Conservation (phyloP, 345 rosid species). For the Brassica juncea region DNA sequence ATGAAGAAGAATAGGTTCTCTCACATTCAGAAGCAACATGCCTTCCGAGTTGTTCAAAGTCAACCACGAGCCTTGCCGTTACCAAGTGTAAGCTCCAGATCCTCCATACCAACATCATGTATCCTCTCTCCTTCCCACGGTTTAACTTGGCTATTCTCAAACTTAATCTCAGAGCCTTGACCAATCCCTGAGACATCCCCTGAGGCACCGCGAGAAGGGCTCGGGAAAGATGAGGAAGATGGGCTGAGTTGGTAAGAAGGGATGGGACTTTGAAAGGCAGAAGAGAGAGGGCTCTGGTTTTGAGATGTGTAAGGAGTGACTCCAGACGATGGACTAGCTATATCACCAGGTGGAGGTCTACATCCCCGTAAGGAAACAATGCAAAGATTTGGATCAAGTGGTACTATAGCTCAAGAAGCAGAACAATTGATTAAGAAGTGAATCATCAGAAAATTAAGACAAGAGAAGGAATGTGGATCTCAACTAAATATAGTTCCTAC, state of each 20-base stretch:
- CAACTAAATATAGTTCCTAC: too few relatives aligned
- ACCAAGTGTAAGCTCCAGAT: constrained; percentile 96
- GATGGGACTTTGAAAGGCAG: constrained; percentile 86
- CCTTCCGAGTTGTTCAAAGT: neutral
- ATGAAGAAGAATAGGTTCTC: constrained; percentile 11
- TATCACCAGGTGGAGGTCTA: constrained; percentile 61
- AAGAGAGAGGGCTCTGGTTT: constrained; percentile 84
- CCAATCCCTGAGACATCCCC: constrained; percentile 59
- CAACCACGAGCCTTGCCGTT: constrained; percentile 66
- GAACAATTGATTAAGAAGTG: too few relatives aligned
- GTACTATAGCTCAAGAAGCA: too few relatives aligned
- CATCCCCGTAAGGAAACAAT: constrained; percentile 43
- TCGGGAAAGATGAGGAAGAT: constrained; percentile 82
- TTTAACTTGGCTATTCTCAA: constrained; percentile 74
- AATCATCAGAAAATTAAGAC: too few relatives aligned
- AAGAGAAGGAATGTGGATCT: too few relatives aligned
- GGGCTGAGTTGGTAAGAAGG: constrained; percentile 94
- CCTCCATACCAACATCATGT: constrained; percentile 91
- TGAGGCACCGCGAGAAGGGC: constrained; percentile 64
- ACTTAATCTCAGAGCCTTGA: constrained; percentile 71
- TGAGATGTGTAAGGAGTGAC: constrained; percentile 71
- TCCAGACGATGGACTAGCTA: constrained; percentile 57
- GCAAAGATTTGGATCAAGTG: too few relatives aligned
- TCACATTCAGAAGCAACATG: constrained; percentile 20
- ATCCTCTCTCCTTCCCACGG: constrained; percentile 99